Evolutionary conservation across 2,329 filamentous ascomycete species (phyloP).

Genomic region (Pseudogymnoascus verrucosus): DNA sequence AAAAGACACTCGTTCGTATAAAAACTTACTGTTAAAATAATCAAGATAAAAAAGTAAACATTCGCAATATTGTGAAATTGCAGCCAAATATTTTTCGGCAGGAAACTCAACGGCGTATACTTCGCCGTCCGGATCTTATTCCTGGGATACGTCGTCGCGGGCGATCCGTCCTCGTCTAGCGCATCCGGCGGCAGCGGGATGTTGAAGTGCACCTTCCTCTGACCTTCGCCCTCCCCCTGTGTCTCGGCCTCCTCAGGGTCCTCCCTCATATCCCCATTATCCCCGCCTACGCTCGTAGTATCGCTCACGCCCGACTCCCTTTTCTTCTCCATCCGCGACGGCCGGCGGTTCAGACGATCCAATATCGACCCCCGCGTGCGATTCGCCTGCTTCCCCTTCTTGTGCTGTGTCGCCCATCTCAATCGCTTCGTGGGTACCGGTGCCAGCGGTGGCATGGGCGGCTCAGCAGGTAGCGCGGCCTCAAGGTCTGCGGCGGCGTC

Average conservation of each 20-base stretch:
- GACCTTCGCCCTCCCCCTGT: slow-evolving; percentile 32
- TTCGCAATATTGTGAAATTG: slow-evolving; percentile 99
- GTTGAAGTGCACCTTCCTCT: slow-evolving; percentile 74
- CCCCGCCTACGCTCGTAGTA: slow-evolving; percentile 22
- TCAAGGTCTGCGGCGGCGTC: background rate
- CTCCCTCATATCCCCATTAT: slow-evolving; percentile 12
- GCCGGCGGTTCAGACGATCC: slow-evolving; percentile 62
- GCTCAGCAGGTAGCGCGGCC: slow-evolving; percentile 16
- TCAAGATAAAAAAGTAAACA: slow-evolving; percentile 93
- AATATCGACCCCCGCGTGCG: slow-evolving; percentile 78
- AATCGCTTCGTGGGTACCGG: slow-evolving; percentile 58
- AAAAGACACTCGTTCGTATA: background rate
- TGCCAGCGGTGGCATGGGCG: slow-evolving; percentile 30
- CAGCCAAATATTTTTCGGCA: slow-evolving; percentile 94
- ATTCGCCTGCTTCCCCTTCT: slow-evolving; percentile 64
- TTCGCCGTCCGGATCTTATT: slow-evolving; percentile 99
- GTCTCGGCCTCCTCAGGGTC: slow-evolving; percentile 22
- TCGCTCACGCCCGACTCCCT: slow-evolving; percentile 37
- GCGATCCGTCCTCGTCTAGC: slow-evolving; percentile 73
- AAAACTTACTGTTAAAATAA: slow-evolving; percentile 79
- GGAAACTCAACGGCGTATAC: slow-evolving; percentile 88
- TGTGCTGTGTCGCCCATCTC: slow-evolving; percentile 90
- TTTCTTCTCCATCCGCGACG: slow-evolving; percentile 62
- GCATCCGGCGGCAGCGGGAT: slow-evolving; percentile 65
- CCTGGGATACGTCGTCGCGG: slow-evolving; percentile 61